These are phyloP conservation scores for Crithidia brevicula DNA, from an alignment of 208 protist species.

Conservation along the genomic window DNA sequence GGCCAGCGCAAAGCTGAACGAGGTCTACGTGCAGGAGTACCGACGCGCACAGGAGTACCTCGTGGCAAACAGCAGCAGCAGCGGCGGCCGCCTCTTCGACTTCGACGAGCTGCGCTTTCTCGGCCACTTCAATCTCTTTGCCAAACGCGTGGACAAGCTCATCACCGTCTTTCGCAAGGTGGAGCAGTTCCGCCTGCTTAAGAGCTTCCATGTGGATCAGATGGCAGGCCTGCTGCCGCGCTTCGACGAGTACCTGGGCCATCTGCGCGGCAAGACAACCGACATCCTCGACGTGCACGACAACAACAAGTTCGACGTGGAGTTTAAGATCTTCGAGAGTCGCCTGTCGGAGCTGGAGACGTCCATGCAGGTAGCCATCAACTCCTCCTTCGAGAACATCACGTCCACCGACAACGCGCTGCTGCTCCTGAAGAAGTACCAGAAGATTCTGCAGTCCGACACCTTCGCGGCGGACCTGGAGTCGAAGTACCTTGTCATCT, in stretches of 20 bases:
- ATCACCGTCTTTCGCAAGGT: constrained; percentile 96
- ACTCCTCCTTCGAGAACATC: constrained; percentile 96
- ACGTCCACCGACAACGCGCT: constrained; percentile 94
- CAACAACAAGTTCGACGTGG: constrained; percentile 95
- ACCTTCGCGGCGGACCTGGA: constrained; percentile 93
- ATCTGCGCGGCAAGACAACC: constrained; percentile 92
- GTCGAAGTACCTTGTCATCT: constrained; percentile 96
- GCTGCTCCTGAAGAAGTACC: constrained; percentile 93
- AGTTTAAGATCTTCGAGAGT: constrained; percentile 96
- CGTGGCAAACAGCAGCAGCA: constrained; percentile 55
- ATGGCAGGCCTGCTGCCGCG: constrained; percentile 94
- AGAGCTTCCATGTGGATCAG: constrained; percentile 93
- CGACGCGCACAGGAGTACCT: constrained; percentile 90
- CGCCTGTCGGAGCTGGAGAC: constrained; percentile 94
- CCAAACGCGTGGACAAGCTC: constrained; percentile 96
- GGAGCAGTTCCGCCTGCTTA: constrained; percentile 96
- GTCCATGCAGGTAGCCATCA: constrained; percentile 95
- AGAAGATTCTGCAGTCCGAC: constrained; percentile 93
- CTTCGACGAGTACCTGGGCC: constrained; percentile 93
- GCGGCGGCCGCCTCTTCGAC: constrained; percentile 78
- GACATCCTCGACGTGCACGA: constrained; percentile 96
- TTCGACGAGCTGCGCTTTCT: constrained; percentile 97
- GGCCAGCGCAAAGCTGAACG: constrained; percentile 91
- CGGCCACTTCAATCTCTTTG: constrained; percentile 98
- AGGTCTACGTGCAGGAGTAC: constrained; percentile 95